Evolutionary conservation across 2,329 filamentous ascomycete species (phyloP).

Genomic region (Botrytis fragariae): DNA sequence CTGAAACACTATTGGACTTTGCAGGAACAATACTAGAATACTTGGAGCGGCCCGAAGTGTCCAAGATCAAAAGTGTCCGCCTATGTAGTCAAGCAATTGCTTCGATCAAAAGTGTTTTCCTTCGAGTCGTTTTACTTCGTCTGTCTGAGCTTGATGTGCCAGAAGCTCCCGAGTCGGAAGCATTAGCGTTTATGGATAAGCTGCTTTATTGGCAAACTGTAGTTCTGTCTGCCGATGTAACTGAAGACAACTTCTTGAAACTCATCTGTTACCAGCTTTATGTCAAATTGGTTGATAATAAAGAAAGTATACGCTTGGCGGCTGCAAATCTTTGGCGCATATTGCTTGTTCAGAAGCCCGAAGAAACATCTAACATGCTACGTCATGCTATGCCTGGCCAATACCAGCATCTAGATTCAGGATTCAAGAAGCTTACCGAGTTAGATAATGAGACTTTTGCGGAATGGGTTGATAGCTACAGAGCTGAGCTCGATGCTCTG

Average conservation of each 20-base stretch:
- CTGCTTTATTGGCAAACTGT: constrained; percentile 96
- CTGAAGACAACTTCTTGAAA: constrained; percentile 77
- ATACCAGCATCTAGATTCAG: constrained; percentile 67
- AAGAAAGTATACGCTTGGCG: constrained; percentile 65
- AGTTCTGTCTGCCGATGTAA: constrained; percentile 72
- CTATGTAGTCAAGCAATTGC: constrained; percentile 82
- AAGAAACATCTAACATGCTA: constrained; percentile 73
- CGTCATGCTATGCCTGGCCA: constrained; percentile 68
- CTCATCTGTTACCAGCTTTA: constrained; percentile 93
- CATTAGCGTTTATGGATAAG: constrained; percentile 73
- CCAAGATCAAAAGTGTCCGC: constrained; percentile 80
- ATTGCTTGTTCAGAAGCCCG: constrained; percentile 87
- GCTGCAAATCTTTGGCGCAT: constrained; percentile 88
- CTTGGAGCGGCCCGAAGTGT: constrained; percentile 79
- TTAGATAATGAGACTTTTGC: constrained; percentile 88
- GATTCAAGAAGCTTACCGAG: constrained; percentile 81
- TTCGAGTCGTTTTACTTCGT: constrained; percentile 74
- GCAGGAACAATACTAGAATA: constrained; percentile 83
- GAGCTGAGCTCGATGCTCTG: constrained; percentile 72
- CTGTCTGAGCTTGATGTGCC: constrained; percentile 79
- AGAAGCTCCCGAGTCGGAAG: constrained; percentile 57
- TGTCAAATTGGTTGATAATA: constrained; percentile 73
- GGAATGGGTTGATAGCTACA: constrained; percentile 81
- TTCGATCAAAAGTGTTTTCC: constrained; percentile 72
- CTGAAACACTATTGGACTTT: constrained; percentile 80